These are phyloP conservation scores for Tricholoma flavovirens DNA, from an alignment of 768 basidiomycete genomes.

Conservation along the genomic window DNA sequence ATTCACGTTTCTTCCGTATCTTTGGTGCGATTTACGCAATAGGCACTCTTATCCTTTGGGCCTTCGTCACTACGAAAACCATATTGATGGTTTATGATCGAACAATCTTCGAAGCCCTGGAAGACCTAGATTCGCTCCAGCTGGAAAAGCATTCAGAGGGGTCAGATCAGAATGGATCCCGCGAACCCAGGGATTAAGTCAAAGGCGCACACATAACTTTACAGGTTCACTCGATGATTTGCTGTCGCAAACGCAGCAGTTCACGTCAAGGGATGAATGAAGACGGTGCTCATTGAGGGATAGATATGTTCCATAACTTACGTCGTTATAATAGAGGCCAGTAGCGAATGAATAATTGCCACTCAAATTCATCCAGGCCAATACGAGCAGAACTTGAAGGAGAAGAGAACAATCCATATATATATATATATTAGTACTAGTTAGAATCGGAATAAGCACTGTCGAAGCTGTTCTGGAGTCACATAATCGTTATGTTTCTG, in stretches of 20 bases:
- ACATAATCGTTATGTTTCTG: slow-evolving; percentile 18
- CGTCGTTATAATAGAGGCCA: too few relatives aligned
- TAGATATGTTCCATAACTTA: too few relatives aligned
- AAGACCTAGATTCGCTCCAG: neutral
- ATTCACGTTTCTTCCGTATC: slow-evolving; percentile 50
- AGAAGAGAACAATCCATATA: slow-evolving; percentile 6
- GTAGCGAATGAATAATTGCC: too few relatives aligned
- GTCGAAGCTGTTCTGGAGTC: neutral
- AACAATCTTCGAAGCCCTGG: slow-evolving; percentile 1
- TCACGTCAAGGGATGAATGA: too few relatives aligned
- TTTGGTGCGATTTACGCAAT: slow-evolving; percentile 52
- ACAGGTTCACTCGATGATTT: too few relatives aligned
- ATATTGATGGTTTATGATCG: neutral
- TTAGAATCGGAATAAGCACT: neutral
- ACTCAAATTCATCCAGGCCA: too few relatives aligned
- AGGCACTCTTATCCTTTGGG: slow-evolving; percentile 3
- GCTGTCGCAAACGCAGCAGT: too few relatives aligned
- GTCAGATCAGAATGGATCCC: neutral
- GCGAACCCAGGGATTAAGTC: too few relatives aligned
- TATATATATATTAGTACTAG: slow-evolving; percentile 8
- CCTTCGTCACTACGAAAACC: neutral
- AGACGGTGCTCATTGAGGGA: too few relatives aligned
- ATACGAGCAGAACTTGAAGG: neutral
- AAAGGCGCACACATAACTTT: too few relatives aligned
- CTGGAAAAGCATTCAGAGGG: neutral